phyloP scores from a whole-genome alignment of 163 green algal genomes.

The Prototheca wickerhamii region DNA sequence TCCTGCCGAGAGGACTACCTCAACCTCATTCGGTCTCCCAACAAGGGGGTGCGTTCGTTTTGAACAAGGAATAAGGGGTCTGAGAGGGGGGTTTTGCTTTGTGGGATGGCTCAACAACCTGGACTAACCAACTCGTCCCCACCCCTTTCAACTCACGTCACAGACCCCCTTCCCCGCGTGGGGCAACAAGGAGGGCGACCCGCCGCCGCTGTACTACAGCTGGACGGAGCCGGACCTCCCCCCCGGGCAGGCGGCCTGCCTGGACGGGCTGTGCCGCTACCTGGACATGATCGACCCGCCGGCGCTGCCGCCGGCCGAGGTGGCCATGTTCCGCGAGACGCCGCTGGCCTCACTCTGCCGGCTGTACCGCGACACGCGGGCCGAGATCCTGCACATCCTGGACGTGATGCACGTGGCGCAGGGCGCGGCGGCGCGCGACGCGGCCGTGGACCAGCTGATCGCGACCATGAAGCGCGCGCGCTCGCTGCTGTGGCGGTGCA shows the following conservation, averaged over 20 bases:
- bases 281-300: background rate
- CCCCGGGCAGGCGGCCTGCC: background rate
- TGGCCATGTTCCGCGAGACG: background rate
- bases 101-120: too few relatives aligned
- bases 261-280: slow-evolving; percentile 1
- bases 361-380: background rate
- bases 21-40: background rate
- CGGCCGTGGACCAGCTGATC: background rate
- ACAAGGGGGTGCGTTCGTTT: background rate
- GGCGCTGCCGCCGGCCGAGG: background rate
- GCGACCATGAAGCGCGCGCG: background rate
- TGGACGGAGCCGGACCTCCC: background rate
- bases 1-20: background rate
- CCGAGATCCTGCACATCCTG: background rate
- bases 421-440: background rate
- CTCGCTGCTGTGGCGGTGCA: background rate
- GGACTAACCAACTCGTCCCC: too few relatives aligned
- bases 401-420: background rate
- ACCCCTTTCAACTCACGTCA: too few relatives aligned
- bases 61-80: too few relatives aligned
- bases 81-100: too few relatives aligned
- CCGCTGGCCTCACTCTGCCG: background rate
- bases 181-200: background rate
- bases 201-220: slow-evolving; percentile 2
- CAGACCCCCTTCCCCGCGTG: background rate